These are phyloP conservation scores for Zygoascus meyerae DNA, from an alignment of 1,139 yeast species.

Conservation along the genomic window DNA sequence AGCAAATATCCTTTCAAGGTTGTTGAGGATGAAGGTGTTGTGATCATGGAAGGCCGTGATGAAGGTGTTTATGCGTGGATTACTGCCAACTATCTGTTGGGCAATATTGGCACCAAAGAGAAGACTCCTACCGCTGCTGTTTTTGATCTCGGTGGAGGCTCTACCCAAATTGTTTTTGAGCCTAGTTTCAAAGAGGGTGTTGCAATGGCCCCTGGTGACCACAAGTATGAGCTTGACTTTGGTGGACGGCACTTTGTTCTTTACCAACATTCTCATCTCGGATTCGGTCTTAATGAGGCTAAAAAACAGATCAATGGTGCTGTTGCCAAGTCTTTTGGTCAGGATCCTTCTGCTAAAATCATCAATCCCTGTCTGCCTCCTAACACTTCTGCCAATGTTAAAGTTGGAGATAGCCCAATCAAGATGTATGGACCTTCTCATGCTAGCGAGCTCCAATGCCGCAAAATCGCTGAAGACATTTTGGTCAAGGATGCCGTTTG, in stretches of 20 bases:
- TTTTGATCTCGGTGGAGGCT: slow-evolving; percentile 97
- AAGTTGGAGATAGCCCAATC: slow-evolving; percentile 24
- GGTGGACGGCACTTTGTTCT: slow-evolving; percentile 77
- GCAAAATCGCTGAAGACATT: slow-evolving; percentile 72
- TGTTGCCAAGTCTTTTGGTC: slow-evolving; percentile 23
- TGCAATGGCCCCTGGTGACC: slow-evolving; percentile 81
- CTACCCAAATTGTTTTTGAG: slow-evolving; percentile 96
- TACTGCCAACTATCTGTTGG: slow-evolving; percentile 85
- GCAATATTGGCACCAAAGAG: slow-evolving; percentile 76
- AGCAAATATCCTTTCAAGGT: slow-evolving; percentile 84
- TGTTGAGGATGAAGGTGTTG: slow-evolving; percentile 66
- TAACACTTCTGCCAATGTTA: slow-evolving; percentile 54
- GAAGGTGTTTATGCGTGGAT: slow-evolving; percentile 99
- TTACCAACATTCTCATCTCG: slow-evolving; percentile 92
- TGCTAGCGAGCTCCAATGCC: slow-evolving; percentile 68
- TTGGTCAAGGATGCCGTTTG: slow-evolving; percentile 81
- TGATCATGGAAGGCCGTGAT: slow-evolving; percentile 92
- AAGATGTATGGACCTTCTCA: slow-evolving; percentile 52
- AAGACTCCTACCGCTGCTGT: slow-evolving; percentile 86
- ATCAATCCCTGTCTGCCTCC: slow-evolving; percentile 88
- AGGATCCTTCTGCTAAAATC: slow-evolving; percentile 33
- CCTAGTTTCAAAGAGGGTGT: slow-evolving; percentile 57
- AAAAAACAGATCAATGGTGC: slow-evolving; percentile 68
- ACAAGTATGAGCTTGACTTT: slow-evolving; percentile 70
- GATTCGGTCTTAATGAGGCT: slow-evolving; percentile 93